phyloP scores from a whole-genome alignment of 2,329 filamentous ascomycete species.

The Pestalotiopsis sp. region DNA sequence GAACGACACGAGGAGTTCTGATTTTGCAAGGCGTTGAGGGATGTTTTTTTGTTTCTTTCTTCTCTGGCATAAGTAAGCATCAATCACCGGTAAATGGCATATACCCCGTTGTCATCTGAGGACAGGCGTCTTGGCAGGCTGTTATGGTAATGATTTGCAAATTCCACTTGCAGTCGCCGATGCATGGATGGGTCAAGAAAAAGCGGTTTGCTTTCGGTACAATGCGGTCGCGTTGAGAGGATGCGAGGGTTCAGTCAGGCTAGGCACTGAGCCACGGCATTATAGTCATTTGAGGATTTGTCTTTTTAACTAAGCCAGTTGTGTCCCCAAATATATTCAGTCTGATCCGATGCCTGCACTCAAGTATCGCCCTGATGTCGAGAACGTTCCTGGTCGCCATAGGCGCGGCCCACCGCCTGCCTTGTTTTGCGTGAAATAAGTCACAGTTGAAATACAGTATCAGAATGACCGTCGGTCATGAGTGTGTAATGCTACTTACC shows the following conservation, averaged over 20 bases:
- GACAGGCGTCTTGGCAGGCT: background rate
- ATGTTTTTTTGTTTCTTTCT: background rate
- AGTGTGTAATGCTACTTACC: too few species aligned
- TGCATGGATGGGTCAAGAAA: background rate
- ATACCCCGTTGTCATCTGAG: background rate
- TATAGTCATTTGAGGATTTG: too few species aligned
- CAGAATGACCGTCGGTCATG: too few species aligned
- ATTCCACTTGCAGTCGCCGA: background rate
- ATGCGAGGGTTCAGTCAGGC: background rate
- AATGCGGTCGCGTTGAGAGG: background rate
- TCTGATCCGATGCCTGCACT: too few species aligned
- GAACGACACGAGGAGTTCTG: background rate
- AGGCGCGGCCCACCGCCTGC: too few species aligned
- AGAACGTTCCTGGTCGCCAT: too few species aligned
- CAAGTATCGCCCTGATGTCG: too few species aligned
- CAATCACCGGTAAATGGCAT: background rate
- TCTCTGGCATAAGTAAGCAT: background rate
- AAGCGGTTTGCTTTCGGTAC: background rate
- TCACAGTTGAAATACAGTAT: too few species aligned
- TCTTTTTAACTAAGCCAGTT: too few species aligned
- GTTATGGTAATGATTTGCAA: background rate
- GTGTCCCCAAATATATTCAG: too few species aligned
- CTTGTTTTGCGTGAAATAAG: too few species aligned
- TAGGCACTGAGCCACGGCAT: background rate
- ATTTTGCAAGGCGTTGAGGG: background rate